Conservation (phyloP, 495 filamentous ascomycete genomes). For the Talaromyces stipitatus region DNA sequence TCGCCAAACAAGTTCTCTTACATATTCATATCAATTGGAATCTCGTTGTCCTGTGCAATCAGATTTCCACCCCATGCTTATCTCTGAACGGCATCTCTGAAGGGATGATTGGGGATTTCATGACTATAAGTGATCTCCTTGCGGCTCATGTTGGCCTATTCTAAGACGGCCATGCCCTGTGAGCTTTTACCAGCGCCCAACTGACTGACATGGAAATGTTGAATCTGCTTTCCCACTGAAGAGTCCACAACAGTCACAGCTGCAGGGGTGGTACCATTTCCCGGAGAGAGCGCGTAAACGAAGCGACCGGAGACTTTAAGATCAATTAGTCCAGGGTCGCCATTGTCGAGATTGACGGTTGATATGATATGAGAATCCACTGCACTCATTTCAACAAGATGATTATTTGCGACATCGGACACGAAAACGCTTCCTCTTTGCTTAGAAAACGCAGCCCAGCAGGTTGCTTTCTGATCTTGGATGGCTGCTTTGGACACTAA, state of each 20-base stretch:
- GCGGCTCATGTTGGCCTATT: neutral
- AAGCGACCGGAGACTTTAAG: conserved; percentile 39
- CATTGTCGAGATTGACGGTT: conserved; percentile 29
- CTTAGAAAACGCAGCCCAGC: neutral
- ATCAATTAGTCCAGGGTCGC: conserved; percentile 47
- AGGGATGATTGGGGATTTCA: too few relatives aligned
- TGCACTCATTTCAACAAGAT: conserved; percentile 41
- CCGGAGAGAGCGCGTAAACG: conserved; percentile 47
- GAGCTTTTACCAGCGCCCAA: conserved; percentile 4
- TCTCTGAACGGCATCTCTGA: too few relatives aligned
- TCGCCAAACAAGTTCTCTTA: too few relatives aligned
- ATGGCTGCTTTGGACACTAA: conserved; percentile 20
- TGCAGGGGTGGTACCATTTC: conserved; percentile 37
- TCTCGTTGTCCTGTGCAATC: too few relatives aligned
- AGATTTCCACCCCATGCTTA: too few relatives aligned
- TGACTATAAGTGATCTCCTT: too few relatives aligned
- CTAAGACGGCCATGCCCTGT: neutral
- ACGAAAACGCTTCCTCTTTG: neutral
- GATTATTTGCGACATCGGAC: conserved; percentile 39
- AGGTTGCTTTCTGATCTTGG: neutral
- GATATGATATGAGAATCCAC: conserved; percentile 20
- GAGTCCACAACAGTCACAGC: conserved; percentile 45
- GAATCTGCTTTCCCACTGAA: conserved; percentile 26
- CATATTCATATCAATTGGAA: too few relatives aligned
- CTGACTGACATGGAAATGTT: conserved; percentile 27